phyloP scores from a whole-genome alignment of 768 basidiomycete genomes.

The Leucogyrophana mollusca region DNA sequence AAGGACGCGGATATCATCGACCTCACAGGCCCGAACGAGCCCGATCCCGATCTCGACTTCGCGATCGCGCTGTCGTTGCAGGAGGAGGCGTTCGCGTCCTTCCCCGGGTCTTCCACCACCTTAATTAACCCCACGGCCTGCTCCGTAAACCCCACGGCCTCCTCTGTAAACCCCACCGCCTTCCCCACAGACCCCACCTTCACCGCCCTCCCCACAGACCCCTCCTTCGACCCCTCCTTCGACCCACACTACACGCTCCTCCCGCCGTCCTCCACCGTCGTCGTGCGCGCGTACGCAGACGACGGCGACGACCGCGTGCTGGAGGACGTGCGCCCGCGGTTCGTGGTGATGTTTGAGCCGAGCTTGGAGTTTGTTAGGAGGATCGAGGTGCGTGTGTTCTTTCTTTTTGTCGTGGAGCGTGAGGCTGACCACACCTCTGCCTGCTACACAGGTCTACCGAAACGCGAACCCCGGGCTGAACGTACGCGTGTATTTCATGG shows the following conservation, averaged over 20 bases:
- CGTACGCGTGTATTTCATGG: constrained; percentile 91
- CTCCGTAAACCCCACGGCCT: too few species aligned
- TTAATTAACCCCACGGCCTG: too few species aligned
- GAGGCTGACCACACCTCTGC: background rate
- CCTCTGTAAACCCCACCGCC: too few species aligned
- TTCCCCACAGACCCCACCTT: too few species aligned
- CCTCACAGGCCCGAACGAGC: too few species aligned
- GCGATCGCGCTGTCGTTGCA: too few species aligned
- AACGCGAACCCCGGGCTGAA: constrained; percentile 79
- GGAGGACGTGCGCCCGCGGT: constrained; percentile 84
- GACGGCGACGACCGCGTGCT: constrained; percentile 93
- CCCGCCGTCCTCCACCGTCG: constrained; percentile 71
- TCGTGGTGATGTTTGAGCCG: constrained; percentile 95
- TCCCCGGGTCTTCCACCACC: too few species aligned
- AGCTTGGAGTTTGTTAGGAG: constrained; percentile 90
- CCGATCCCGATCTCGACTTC: too few species aligned
- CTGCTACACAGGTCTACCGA: constrained; percentile 75
- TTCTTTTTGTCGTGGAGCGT: background rate
- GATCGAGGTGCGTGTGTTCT: constrained; percentile 64
- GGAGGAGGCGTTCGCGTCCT: too few species aligned
- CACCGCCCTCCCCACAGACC: too few species aligned
- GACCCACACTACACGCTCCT: constrained; percentile 81
- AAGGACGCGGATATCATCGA: too few species aligned
- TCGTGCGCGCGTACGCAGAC: constrained; percentile 86
- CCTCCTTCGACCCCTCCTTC: constrained; percentile 33